phyloP scores from a whole-genome alignment of 306 rosid genomes.

The Fragaria iinumae region DNA sequence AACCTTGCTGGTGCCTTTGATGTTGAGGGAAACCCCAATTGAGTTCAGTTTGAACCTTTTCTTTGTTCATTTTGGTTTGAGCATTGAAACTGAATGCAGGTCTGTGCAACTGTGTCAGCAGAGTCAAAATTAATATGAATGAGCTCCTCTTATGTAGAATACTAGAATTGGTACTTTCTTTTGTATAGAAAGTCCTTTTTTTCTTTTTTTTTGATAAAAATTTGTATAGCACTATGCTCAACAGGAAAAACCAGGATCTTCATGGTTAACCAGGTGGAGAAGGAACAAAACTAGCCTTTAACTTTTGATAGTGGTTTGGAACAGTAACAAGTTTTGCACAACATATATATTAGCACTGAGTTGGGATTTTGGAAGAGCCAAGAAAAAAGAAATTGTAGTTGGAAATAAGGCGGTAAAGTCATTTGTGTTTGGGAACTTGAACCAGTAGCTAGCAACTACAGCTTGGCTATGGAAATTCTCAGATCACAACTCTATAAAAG shows the following conservation, averaged over 20 bases:
- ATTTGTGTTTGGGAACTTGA: constrained; percentile 63
- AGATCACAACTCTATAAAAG: constrained; percentile 41
- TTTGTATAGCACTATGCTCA: background rate
- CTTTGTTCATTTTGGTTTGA: too few species aligned
- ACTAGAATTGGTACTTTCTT: too few species aligned
- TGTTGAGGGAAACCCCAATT: too few species aligned
- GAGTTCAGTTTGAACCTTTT: too few species aligned
- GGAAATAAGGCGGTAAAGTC: constrained; percentile 32
- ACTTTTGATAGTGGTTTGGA: background rate
- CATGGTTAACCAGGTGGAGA: background rate
- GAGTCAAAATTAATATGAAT: too few species aligned
- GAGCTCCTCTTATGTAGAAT: too few species aligned
- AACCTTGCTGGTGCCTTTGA: too few species aligned
- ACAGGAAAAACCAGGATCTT: background rate
- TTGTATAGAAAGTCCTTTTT: too few species aligned
- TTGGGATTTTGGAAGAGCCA: background rate
- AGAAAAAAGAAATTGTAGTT: background rate
- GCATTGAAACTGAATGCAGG: too few species aligned
- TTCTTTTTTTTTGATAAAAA: too few species aligned
- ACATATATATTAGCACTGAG: background rate
- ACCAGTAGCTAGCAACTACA: constrained; percentile 35
- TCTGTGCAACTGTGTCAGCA: too few species aligned
- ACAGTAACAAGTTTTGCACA: background rate
- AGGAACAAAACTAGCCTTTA: background rate
- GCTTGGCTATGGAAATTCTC: constrained; percentile 30